A percentile compares a stretch with the other conserved stretches of the same genome.
phyloP scores from a whole-genome alignment of 148 eudicot species.

The Rhododendron henanense region DNA sequence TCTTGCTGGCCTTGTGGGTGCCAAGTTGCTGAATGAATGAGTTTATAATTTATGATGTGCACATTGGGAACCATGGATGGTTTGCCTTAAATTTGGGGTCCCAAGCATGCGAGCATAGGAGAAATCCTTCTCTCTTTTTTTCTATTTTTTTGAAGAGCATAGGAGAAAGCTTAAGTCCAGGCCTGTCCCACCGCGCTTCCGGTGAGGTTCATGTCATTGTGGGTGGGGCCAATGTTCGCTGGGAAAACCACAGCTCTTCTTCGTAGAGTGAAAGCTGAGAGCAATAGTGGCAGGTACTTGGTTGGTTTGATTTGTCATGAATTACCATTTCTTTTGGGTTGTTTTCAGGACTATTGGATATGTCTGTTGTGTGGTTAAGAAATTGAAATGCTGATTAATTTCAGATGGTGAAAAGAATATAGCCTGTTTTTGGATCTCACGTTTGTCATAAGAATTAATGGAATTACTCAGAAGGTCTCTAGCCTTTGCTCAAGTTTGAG shows the following conservation, averaged over 20 bases:
- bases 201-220: slow-evolving; percentile 89
- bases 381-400: no score
- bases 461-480: not conserved
- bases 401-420: not conserved
- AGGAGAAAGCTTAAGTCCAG: not conserved
- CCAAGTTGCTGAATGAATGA: no score
- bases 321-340: no score
- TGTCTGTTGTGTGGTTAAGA: no score
- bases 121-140: no score
- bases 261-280: slow-evolving; percentile 60
- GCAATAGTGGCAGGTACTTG: slow-evolving; percentile 55
- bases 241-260: slow-evolving; percentile 87
- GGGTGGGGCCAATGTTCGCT: slow-evolving; percentile 91
- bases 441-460: not conserved
- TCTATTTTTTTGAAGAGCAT: no score
- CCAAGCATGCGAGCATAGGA: no score
- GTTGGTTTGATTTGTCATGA: not conserved
- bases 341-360: no score
- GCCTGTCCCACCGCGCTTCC: not conserved
- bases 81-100: no score
- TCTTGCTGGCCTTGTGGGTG: no score
- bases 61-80: no score
- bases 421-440: not conserved
- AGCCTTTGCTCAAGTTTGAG: not conserved
- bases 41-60: no score